These are phyloP conservation scores for Plenodomus biglobosus DNA, from an alignment of 2,329 filamentous ascomycete genomes.

Conservation along the genomic window DNA sequence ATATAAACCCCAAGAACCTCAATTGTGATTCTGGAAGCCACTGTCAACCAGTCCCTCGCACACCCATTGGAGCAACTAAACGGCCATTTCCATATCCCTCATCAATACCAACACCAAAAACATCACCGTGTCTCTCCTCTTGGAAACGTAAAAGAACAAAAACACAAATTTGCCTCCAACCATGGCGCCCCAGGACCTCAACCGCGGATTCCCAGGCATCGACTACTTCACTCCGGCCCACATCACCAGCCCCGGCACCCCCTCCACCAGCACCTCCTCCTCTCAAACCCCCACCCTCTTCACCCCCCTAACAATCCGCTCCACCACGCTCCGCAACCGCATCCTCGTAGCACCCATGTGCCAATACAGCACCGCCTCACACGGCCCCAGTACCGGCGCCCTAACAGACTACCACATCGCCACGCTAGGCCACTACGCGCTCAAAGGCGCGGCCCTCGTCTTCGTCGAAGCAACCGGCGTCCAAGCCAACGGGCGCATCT, in stretches of 20 bases:
- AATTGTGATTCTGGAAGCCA: background rate
- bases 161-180: too few species aligned
- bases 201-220: slow-evolving; percentile 28
- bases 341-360: slow-evolving; percentile 46
- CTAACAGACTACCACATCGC: slow-evolving; percentile 45
- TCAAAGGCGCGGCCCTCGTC: slow-evolving; percentile 41
- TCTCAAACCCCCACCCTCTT: slow-evolving; percentile 35
- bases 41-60: background rate
- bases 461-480: slow-evolving; percentile 44
- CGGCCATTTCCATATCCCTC: background rate
- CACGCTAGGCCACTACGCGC: slow-evolving; percentile 43
- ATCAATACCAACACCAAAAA: background rate
- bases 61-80: background rate
- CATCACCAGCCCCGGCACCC: slow-evolving; percentile 45
- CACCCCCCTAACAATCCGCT: slow-evolving; percentile 41
- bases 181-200: slow-evolving; percentile 35
- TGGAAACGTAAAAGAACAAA: too few species aligned
- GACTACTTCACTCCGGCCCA: slow-evolving; percentile 53
- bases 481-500: slow-evolving; percentile 40
- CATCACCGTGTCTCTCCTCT: too few species aligned
- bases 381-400: slow-evolving; percentile 40
- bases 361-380: slow-evolving; percentile 37
- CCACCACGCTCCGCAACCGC: slow-evolving; percentile 40
- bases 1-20: too few species aligned
- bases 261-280: slow-evolving; percentile 13